These are phyloP conservation scores for Aureobasidium sp. DNA, from an alignment of 2,329 filamentous ascomycete species.

Conservation along the genomic window DNA sequence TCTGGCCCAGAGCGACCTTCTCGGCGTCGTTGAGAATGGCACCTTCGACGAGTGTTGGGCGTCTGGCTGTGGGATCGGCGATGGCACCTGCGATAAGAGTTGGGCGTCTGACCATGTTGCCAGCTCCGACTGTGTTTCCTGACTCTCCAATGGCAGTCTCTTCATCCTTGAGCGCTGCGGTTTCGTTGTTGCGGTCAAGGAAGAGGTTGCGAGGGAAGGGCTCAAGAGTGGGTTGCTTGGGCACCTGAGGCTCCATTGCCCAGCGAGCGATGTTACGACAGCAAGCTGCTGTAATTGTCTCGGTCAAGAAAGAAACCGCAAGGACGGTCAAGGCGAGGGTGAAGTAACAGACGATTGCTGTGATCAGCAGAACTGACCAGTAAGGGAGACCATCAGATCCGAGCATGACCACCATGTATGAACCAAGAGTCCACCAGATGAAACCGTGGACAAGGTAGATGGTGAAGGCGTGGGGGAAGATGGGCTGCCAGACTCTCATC, in stretches of 20 bases:
- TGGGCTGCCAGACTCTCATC: constrained; percentile 31
- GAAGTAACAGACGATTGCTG: constrained; percentile 31
- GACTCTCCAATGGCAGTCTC: not conserved
- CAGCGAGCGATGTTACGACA: constrained; percentile 22
- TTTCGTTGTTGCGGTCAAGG: constrained; percentile 13
- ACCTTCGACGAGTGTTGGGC: not conserved
- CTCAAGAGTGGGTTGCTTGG: constrained; percentile 20
- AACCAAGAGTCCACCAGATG: constrained; percentile 39
- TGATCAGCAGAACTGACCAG: constrained; percentile 30
- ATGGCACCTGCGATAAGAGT: not conserved
- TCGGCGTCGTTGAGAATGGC: constrained; percentile 7
- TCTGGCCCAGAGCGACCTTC: not conserved
- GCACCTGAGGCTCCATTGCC: constrained; percentile 22
- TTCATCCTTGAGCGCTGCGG: not conserved
- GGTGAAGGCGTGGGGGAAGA: constrained; percentile 45
- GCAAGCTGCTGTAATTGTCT: constrained; percentile 5
- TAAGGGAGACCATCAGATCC: constrained; percentile 27
- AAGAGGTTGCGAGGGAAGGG: constrained; percentile 22
- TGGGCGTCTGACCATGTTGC: not conserved
- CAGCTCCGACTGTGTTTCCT: not conserved
- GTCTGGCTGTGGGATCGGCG: not conserved
- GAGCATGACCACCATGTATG: constrained; percentile 31
- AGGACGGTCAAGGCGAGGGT: constrained; percentile 18
- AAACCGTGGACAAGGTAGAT: constrained; percentile 43
- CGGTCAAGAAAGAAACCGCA: constrained; percentile 6